These are phyloP conservation scores for Neonectria faginata DNA, from an alignment of 2,329 filamentous ascomycete species.

Conservation along the genomic window DNA sequence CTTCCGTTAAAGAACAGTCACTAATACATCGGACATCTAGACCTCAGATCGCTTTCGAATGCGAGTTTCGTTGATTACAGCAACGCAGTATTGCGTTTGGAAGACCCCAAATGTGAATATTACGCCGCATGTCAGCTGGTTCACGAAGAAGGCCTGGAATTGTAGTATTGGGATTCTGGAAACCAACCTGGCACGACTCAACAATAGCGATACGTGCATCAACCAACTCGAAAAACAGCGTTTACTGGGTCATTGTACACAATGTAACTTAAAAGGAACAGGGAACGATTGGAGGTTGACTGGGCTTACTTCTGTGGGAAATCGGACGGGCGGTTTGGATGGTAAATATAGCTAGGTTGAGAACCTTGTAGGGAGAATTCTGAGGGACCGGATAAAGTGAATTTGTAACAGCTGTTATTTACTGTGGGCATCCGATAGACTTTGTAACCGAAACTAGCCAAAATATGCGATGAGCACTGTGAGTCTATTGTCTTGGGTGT, in stretches of 20 bases:
- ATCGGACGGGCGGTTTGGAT: slow-evolving; percentile 73
- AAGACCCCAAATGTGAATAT: slow-evolving; percentile 2
- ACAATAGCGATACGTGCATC: background rate
- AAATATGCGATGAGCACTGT: slow-evolving; percentile 52
- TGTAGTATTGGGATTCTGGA: background rate
- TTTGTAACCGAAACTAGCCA: slow-evolving; percentile 60
- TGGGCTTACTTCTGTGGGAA: slow-evolving; percentile 56
- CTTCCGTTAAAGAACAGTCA: background rate
- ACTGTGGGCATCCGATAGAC: slow-evolving; percentile 74
- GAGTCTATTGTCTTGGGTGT: slow-evolving; percentile 60
- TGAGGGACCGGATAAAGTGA: slow-evolving; percentile 65
- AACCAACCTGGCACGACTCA: background rate
- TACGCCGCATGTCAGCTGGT: slow-evolving; percentile 48
- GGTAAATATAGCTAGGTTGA: slow-evolving; percentile 77
- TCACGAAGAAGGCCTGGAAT: background rate
- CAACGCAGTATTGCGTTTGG: slow-evolving; percentile 31
- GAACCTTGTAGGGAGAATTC: slow-evolving; percentile 69
- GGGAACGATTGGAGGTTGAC: no score
- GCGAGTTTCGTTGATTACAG: slow-evolving; percentile 50
- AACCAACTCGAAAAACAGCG: background rate
- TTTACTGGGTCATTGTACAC: background rate
- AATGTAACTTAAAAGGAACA: no score
- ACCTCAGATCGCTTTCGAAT: slow-evolving; percentile 50
- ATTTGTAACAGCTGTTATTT: slow-evolving; percentile 73
- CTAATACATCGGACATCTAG: background rate